These are phyloP conservation scores for Coemansia sp. DNA, from an alignment of 192 early-diverging fungal species.

Conservation along the genomic window DNA sequence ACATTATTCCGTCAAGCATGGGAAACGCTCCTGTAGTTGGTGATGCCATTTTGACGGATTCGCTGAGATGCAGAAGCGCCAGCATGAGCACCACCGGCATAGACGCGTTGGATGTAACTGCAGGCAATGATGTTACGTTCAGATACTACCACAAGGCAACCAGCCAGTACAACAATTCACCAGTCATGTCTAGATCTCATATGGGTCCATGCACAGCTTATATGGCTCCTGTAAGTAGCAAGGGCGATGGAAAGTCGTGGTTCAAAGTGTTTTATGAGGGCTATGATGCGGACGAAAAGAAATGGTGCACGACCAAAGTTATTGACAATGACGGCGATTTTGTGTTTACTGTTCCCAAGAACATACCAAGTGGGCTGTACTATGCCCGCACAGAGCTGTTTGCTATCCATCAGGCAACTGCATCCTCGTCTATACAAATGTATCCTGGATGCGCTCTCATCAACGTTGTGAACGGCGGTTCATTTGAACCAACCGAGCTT, in stretches of 20 bases:
- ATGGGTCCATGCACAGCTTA: constrained; percentile 26
- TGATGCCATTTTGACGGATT: neutral
- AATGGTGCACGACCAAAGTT: constrained; percentile 31
- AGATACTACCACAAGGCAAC: neutral
- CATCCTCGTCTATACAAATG: neutral
- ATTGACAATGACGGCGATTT: constrained; percentile 22
- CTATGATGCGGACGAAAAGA: constrained; percentile 17
- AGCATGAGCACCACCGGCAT: neutral
- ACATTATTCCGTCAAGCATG: constrained; percentile 3
- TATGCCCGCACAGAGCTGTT: neutral
- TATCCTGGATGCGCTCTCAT: neutral
- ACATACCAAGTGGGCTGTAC: constrained; percentile 13
- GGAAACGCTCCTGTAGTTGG: neutral
- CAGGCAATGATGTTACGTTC: neutral
- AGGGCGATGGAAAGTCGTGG: constrained; percentile 27
- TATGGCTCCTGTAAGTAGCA: constrained; percentile 22
- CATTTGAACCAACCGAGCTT: neutral
- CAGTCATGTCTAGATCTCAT: constrained; percentile 14
- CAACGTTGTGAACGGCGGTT: neutral
- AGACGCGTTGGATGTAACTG: neutral
- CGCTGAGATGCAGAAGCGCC: neutral
- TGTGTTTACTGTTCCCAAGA: constrained; percentile 20
- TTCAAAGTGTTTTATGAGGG: constrained; percentile 40
- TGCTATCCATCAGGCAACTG: constrained; percentile 1
- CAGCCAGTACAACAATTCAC: neutral